Evolutionary conservation across 805 yeast genomes (phyloP).

Genomic region (Metschnikowia kunwiensis): DNA sequence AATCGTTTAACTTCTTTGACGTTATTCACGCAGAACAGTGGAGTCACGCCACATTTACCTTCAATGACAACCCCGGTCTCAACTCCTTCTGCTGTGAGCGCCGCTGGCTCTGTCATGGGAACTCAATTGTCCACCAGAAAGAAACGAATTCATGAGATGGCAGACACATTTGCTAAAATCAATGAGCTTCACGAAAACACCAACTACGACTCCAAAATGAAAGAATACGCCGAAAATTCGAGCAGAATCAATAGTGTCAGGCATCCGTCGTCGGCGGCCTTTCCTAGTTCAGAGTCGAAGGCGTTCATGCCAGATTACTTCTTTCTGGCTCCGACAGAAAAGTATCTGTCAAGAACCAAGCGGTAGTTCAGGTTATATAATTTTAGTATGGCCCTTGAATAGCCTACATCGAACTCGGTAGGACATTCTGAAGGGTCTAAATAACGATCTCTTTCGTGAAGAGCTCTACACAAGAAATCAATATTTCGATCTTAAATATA

Average conservation of each 20-base stretch:
- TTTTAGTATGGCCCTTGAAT: no score
- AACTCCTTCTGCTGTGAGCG: constrained; percentile 9
- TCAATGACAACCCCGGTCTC: constrained; percentile 15
- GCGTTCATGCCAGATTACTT: constrained; percentile 20
- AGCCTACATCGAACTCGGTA: no score
- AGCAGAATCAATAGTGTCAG: constrained; percentile 7
- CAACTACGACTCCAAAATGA: constrained; percentile 4
- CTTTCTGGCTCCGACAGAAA: constrained; percentile 13
- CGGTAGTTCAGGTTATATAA: no score
- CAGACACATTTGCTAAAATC: constrained; percentile 36
- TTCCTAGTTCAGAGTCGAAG: constrained; percentile 19
- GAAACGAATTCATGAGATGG: constrained; percentile 39
- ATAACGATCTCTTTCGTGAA: no score
- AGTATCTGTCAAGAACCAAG: constrained; percentile 31
- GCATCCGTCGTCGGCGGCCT: constrained; percentile 6
- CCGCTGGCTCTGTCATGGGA: constrained; percentile 13
- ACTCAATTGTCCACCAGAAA: constrained; percentile 35
- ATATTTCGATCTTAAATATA: no score
- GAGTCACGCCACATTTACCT: constrained; percentile 23
- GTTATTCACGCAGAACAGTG: constrained; percentile 31
- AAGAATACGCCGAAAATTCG: constrained; percentile 8
- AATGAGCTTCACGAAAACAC: constrained; percentile 33
- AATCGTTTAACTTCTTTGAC: constrained; percentile 59
- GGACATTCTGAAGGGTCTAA: no score
- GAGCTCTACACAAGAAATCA: no score